phyloP scores from a whole-genome alignment of 805 yeast species.

The Geotrichum ghanense region DNA sequence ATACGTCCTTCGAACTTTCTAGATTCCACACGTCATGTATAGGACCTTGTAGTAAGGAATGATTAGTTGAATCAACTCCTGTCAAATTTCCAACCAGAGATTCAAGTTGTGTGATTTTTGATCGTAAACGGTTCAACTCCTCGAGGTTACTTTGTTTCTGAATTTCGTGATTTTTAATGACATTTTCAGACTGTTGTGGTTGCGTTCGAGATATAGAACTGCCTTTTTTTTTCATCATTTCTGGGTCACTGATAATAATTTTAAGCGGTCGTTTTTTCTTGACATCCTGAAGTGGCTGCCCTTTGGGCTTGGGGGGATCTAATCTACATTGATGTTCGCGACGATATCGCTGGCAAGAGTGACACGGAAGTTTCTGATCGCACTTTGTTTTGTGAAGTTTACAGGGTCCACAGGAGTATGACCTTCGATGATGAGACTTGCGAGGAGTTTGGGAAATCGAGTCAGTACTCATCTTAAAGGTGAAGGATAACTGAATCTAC shows the following conservation, averaged over 20 bases:
- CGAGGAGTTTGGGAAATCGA: too few species aligned
- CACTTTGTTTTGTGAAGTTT: neutral
- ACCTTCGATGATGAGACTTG: neutral
- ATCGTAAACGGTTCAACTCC: neutral
- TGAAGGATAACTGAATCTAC: too few species aligned
- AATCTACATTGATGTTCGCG: neutral
- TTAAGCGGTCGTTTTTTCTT: too few species aligned
- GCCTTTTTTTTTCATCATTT: too few species aligned
- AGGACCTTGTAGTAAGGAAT: neutral
- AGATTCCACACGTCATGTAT: neutral
- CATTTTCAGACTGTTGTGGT: too few species aligned
- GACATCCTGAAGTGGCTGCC: neutral
- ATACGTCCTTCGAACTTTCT: neutral
- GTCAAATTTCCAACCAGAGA: neutral
- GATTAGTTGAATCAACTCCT: neutral
- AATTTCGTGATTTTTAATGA: too few species aligned
- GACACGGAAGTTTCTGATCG: neutral
- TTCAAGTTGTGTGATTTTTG: neutral
- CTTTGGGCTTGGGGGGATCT: neutral
- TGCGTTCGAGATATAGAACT: too few species aligned
- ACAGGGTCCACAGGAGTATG: conserved; percentile 1
- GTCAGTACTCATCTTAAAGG: too few species aligned
- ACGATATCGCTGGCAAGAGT: neutral
- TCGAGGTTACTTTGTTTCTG: neutral
- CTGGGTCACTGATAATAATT: too few species aligned